Evolutionary conservation across 1,139 yeast species (phyloP), one percentile per base, ranked within the genome.

Genomic region (Komagataea norvegica): DNA sequence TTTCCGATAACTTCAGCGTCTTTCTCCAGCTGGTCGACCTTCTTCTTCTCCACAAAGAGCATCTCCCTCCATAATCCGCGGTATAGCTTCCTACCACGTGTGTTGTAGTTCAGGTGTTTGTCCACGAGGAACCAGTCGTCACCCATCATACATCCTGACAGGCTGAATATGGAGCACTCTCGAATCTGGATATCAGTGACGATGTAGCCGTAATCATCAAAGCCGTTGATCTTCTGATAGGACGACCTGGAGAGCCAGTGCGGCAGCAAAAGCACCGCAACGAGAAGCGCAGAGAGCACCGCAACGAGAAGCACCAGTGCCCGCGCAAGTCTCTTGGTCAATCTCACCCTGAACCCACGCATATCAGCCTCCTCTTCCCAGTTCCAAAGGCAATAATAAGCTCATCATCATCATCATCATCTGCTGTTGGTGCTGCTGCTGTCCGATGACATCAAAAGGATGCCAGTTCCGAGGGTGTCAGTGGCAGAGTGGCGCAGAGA

Each of bases 81-180:
- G n/a, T 30, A 40, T 22, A 33, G 16, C 9, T 18, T 34, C 13
- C 35, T 40, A 1, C 49, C 49, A 6, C 31, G 13, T 2, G 31
- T 3, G 14, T 37, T 33, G 29, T 35, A 37, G 18, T 39, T 35
- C 11, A 46, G 18, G 3, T 35, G 33, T 22, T 46, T 46, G 25
- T 43, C 39, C 7, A 46, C 36, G n/a, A 33, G 38, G 22, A 22
- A 37, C 49, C 49, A 46, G 19, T 37, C 38, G 0, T 28, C 32
- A 2, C 36, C 34, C 3, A 34, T 31, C 13, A 22, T 17, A 20
- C 47, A 43, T 10, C 42, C 36, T 1, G 26, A 29, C 2, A 37
- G 21, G n/a, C n/a, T 31, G 5, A 36, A n/a, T 2, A 41, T 20
- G 2, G 43, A 37, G 25, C 49, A 46, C 3, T 36, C 24, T 8